Percentiles rank a stretch among this genome's conserved stretches.
phyloP scores from a whole-genome alignment of 129 eudicot species.

The Flaveria bidentis region DNA sequence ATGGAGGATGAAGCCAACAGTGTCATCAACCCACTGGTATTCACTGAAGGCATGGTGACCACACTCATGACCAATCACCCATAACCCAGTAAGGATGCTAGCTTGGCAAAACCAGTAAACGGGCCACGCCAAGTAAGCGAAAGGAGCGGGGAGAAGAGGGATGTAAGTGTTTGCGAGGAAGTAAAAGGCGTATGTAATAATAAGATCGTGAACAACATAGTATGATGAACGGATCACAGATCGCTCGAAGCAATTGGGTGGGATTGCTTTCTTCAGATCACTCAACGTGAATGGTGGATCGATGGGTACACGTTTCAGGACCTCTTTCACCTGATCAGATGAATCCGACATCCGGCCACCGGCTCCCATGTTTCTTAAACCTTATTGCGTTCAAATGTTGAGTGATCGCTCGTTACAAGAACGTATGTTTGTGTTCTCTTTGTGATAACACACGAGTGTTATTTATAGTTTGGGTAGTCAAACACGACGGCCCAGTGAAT shows the following conservation, averaged over 20 bases:
- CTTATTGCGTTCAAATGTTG: neutral
- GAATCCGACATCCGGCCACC: conserved; percentile 30
- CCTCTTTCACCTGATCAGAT: neutral
- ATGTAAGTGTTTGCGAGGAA: conserved; percentile 32
- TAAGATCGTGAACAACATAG: conserved; percentile 34
- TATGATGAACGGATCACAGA: conserved; percentile 30
- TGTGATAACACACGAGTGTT: neutral
- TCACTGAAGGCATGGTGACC: no score
- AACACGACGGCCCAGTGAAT: neutral
- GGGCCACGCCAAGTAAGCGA: conserved; percentile 34
- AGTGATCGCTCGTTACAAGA: neutral
- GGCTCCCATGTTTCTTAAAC: conserved; percentile 18
- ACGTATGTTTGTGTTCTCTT: neutral
- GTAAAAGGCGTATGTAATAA: conserved; percentile 27
- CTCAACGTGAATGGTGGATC: conserved; percentile 38
- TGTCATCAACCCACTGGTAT: no score
- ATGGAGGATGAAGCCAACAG: no score
- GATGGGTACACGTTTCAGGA: conserved; percentile 24
- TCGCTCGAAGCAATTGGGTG: conserved; percentile 32
- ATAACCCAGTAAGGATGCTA: conserved; percentile 37
- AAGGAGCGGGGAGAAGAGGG: conserved; percentile 19
- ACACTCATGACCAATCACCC: conserved; percentile 46
- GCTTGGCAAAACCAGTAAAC: conserved; percentile 38
- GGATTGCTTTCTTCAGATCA: conserved; percentile 40
- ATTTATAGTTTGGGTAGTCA: neutral